A percentile compares a stretch with the other conserved stretches of the same genome.
These are phyloP conservation scores for Solanum pennellii DNA, from an alignment of 257 asterid genomes.

Conservation along the genomic window DNA sequence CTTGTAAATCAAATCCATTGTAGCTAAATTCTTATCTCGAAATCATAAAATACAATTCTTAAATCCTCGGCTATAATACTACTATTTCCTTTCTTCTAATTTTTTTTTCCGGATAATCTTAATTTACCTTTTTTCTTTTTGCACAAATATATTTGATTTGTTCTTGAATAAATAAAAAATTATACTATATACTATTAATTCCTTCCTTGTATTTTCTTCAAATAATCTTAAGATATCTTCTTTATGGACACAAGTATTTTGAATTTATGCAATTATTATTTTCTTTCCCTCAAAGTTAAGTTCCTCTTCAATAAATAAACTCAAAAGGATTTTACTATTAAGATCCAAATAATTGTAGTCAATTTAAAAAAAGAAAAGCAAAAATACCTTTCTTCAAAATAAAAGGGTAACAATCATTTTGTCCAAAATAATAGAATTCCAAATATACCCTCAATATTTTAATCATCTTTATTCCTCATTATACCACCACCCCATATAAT, in stretches of 20 bases:
- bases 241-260: background rate
- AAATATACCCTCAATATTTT: background rate
- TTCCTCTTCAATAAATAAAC: background rate
- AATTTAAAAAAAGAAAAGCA: background rate
- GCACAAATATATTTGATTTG: background rate
- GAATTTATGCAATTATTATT: background rate
- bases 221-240: background rate
- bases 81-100: background rate
- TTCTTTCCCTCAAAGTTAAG: background rate
- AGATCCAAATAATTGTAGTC: background rate
- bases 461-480: background rate
- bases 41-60: background rate
- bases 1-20: background rate
- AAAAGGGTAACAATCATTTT: background rate
- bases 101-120: background rate
- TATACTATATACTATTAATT: background rate
- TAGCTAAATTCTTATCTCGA: background rate
- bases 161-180: background rate
- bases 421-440: background rate
- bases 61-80: background rate
- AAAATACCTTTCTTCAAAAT: constrained; percentile 12
- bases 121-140: background rate
- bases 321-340: background rate
- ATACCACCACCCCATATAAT: background rate
- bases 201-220: background rate